phyloP scores from a whole-genome alignment of 805 yeast genomes.

The Saccharomycopsis vini region DNA sequence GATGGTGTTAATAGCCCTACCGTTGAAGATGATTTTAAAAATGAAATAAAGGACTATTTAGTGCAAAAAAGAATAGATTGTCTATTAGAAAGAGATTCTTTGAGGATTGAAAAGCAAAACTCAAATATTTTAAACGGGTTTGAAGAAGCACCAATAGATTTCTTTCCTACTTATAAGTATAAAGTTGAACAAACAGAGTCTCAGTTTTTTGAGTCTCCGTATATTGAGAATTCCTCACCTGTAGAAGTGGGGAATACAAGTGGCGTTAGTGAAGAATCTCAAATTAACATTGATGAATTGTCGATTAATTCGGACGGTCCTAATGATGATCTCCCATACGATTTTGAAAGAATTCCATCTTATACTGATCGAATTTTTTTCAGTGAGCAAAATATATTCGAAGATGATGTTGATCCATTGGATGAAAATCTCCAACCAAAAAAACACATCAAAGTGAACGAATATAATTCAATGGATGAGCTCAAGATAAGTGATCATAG shows the following conservation, averaged over 20 bases:
- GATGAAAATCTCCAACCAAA: constrained; percentile 6
- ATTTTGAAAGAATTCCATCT: constrained; percentile 39
- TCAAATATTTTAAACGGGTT: constrained; percentile 35
- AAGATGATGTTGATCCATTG: constrained; percentile 23
- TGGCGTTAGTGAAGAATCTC: background rate
- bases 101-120: constrained; percentile 28
- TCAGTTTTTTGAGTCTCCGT: too few species aligned
- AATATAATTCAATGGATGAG: constrained; percentile 22
- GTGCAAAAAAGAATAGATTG: constrained; percentile 26
- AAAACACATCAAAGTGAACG: constrained; percentile 24
- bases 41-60: constrained; percentile 24
- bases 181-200: constrained; percentile 2
- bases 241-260: background rate
- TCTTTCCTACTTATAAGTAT: constrained; percentile 49
- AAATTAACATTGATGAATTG: constrained; percentile 5
- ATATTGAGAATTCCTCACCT: too few species aligned
- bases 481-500: constrained; percentile 42
- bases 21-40: constrained; percentile 4
- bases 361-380: constrained; percentile 51
- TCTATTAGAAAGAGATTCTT: constrained; percentile 36
- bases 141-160: constrained; percentile 37
- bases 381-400: constrained; percentile 23
- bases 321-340: constrained; percentile 23
- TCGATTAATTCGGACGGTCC: constrained; percentile 21
- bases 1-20: background rate